These are phyloP conservation scores for Coccomyxa sp. DNA, from an alignment of 139 green algal species.

Conservation along the genomic window DNA sequence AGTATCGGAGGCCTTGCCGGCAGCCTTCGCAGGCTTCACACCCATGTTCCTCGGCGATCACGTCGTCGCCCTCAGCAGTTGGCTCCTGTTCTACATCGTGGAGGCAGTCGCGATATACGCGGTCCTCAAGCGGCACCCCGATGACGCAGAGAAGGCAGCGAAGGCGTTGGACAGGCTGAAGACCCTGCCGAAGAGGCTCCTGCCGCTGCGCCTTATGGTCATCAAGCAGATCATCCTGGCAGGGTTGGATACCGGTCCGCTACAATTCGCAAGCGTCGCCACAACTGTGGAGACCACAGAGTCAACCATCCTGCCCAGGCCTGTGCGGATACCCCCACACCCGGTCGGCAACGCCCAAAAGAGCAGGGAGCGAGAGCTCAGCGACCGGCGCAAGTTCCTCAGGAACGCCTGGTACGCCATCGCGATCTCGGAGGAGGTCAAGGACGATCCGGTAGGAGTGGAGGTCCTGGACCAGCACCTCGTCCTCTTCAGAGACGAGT, in stretches of 20 bases:
- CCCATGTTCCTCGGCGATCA: not conserved
- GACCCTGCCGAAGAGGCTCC: not conserved
- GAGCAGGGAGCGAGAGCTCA: constrained; percentile 55
- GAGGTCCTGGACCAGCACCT: constrained; percentile 67
- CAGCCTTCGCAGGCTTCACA: not conserved
- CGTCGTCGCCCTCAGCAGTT: constrained; percentile 17
- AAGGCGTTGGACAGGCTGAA: not conserved
- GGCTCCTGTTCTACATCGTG: not conserved
- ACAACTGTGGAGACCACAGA: not conserved
- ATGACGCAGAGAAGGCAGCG: constrained; percentile 10
- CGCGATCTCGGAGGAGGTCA: constrained; percentile 54
- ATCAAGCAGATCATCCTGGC: not conserved
- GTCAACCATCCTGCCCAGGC: constrained; percentile 3
- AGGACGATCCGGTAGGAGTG: constrained; percentile 59
- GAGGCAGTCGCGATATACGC: not conserved
- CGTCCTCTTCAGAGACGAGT: constrained; percentile 62
- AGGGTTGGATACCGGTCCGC: not conserved
- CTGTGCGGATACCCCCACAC: constrained; percentile 30
- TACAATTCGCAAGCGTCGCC: not conserved
- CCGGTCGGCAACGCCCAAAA: constrained; percentile 22
- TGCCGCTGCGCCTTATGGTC: not conserved
- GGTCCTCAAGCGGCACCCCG: not conserved
- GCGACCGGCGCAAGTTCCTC: constrained; percentile 48
- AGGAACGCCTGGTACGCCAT: constrained; percentile 73
- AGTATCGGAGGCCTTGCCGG: not conserved